Evolutionary conservation across 768 basidiomycete species (phyloP).

Genomic region (Lentinula detonsa): DNA sequence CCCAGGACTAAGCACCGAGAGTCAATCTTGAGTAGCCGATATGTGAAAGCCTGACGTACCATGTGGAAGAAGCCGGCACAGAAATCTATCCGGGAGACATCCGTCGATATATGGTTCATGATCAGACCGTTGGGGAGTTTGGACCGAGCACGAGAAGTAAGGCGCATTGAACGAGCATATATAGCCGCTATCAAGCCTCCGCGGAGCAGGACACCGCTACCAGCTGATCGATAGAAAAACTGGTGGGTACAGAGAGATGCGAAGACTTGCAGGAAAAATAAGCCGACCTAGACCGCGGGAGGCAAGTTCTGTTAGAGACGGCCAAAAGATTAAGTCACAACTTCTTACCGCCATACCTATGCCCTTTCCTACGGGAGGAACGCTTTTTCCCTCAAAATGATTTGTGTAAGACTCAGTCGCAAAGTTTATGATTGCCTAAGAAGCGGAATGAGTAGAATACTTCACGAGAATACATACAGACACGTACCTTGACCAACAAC

Average conservation of each 20-base stretch:
- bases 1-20: conserved; percentile 42
- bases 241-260: conserved; percentile 69
- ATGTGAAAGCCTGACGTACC: conserved; percentile 18
- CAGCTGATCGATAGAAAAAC: conserved; percentile 74
- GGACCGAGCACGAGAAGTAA: conserved; percentile 75
- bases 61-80: conserved; percentile 78
- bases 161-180: conserved; percentile 68
- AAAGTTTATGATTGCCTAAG: conserved; percentile 68
- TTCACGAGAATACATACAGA: neutral
- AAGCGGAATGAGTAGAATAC: neutral
- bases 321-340: conserved; percentile 31
- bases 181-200: conserved; percentile 86
- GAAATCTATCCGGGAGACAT: conserved; percentile 89
- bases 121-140: conserved; percentile 83
- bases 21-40: neutral
- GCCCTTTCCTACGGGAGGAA: conserved; percentile 46
- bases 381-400: conserved; percentile 27
- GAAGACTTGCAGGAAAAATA: conserved; percentile 57
- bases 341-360: conserved; percentile 45
- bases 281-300: conserved; percentile 30
- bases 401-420: conserved; percentile 53
- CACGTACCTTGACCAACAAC: conserved; percentile 69
- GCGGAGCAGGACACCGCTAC: conserved; percentile 74
- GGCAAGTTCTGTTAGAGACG: neutral
- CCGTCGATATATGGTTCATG: conserved; percentile 91